phyloP scores from a whole-genome alignment of 1,284 basidiomycete genomes.

The Ganoderma resinaceum region DNA sequence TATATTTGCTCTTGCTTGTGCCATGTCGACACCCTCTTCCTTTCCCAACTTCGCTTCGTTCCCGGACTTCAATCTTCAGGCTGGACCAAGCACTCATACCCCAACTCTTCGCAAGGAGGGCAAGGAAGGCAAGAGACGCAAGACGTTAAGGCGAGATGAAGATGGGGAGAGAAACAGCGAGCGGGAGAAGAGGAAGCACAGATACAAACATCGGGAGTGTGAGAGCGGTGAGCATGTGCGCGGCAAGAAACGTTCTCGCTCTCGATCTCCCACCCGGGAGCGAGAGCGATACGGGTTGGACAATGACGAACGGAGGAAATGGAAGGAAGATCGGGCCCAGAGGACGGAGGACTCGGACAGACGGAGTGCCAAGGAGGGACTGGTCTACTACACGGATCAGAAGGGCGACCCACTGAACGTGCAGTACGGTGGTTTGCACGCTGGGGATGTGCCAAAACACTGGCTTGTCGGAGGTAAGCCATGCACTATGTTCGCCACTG shows the following conservation, averaged over 20 bases:
- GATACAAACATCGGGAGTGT: constrained; percentile 28
- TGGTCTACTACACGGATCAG: constrained; percentile 68
- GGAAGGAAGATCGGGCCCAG: constrained; percentile 41
- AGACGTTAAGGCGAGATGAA: constrained; percentile 28
- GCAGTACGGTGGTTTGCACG: constrained; percentile 71
- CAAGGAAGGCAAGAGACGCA: constrained; percentile 24
- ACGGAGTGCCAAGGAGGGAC: constrained; percentile 20
- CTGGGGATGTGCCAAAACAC: constrained; percentile 75
- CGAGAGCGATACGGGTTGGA: constrained; percentile 11
- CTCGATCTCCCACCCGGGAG: constrained; percentile 6
- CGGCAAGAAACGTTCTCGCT: constrained; percentile 19
- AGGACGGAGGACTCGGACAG: constrained; percentile 1
- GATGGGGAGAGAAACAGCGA: constrained; percentile 14
- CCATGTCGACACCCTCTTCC: constrained; percentile 61
- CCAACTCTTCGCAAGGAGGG: constrained; percentile 31
- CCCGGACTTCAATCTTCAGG: constrained; percentile 60
- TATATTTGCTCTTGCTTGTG: neutral
- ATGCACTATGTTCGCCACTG: constrained; percentile 26
- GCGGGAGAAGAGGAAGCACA: constrained; percentile 23
- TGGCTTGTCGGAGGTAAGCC: constrained; percentile 60
- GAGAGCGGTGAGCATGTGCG: constrained; percentile 19
- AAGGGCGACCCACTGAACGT: constrained; percentile 75
- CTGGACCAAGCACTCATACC: constrained; percentile 43
- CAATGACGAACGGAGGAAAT: constrained; percentile 48
- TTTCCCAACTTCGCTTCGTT: constrained; percentile 70